Evolutionary conservation across 495 filamentous ascomycete species (phyloP).

Genomic region (Acidiella bohemica): DNA sequence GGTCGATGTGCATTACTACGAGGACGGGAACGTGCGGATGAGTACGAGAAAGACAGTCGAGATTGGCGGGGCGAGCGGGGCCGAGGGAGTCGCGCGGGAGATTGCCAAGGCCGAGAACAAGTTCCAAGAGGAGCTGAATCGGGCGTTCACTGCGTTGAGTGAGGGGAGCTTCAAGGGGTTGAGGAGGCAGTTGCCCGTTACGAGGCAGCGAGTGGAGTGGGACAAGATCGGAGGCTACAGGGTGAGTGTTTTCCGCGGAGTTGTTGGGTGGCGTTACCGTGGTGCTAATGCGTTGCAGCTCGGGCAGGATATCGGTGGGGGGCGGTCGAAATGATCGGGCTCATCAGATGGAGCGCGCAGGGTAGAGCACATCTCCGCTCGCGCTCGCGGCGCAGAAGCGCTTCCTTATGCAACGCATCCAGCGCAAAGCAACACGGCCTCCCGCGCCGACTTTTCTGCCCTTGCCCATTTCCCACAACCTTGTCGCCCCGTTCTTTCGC

Average conservation of each 20-base stretch:
- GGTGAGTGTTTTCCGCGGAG: slow-evolving; percentile 29
- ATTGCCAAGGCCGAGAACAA: slow-evolving; percentile 72
- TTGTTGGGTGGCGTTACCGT: slow-evolving; percentile 18
- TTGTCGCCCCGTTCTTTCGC: too few relatives aligned
- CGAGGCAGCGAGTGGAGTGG: slow-evolving; percentile 98
- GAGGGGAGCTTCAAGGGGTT: slow-evolving; percentile 92
- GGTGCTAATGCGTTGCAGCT: slow-evolving; percentile 34
- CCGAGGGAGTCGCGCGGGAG: slow-evolving; percentile 53
- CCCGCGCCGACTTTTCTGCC: too few relatives aligned
- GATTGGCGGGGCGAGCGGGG: slow-evolving; percentile 45
- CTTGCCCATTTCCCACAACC: too few relatives aligned
- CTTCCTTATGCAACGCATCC: too few relatives aligned
- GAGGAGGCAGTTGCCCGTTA: slow-evolving; percentile 85
- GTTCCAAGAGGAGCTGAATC: slow-evolving; percentile 92
- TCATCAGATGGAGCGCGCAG: too few relatives aligned
- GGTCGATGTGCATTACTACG: slow-evolving; percentile 97
- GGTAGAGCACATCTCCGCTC: too few relatives aligned
- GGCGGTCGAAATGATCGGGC: slow-evolving; percentile 21
- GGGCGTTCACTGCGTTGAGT: slow-evolving; percentile 71
- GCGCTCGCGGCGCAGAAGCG: too few relatives aligned
- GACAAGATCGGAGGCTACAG: slow-evolving; percentile 96
- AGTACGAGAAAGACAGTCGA: slow-evolving; percentile 66
- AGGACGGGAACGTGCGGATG: slow-evolving; percentile 94
- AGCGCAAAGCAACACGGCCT: too few relatives aligned
- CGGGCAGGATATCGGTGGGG: slow-evolving; percentile 33